These are phyloP conservation scores for Cutaneotrichosporon cavernicola DNA, from an alignment of 1,284 basidiomycete species.

Conservation along the genomic window DNA sequence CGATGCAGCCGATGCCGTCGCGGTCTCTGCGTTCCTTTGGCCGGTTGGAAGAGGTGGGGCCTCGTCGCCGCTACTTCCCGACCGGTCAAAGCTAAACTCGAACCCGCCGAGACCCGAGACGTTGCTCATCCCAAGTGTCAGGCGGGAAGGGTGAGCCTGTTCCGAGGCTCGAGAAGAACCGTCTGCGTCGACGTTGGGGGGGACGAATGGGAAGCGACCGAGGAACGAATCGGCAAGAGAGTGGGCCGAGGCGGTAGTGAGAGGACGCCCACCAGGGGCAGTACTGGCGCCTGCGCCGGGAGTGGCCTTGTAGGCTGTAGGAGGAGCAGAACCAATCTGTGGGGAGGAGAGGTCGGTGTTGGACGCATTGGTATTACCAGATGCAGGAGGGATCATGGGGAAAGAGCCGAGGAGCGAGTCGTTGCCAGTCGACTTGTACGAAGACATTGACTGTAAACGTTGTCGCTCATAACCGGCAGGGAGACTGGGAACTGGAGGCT, in stretches of 20 bases:
- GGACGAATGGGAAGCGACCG: slow-evolving; percentile 48
- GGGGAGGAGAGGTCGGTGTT: slow-evolving; percentile 1
- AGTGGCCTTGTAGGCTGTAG: slow-evolving; percentile 8
- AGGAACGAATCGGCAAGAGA: slow-evolving; percentile 48
- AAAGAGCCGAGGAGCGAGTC: slow-evolving; percentile 47
- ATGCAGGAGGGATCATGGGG: slow-evolving; percentile 47
- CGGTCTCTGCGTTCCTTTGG: not conserved
- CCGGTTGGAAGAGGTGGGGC: not conserved
- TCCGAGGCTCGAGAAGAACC: not conserved
- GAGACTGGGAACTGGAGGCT: slow-evolving; percentile 19
- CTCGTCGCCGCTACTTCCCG: slow-evolving; percentile 5
- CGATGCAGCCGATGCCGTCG: not conserved
- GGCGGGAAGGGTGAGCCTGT: slow-evolving; percentile 15
- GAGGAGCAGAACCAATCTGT: slow-evolving; percentile 7
- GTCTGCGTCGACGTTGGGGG: slow-evolving; percentile 37
- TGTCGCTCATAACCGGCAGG: slow-evolving; percentile 16
- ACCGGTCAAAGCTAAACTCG: slow-evolving; percentile 40
- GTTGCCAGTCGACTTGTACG: slow-evolving; percentile 37
- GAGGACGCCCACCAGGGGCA: slow-evolving; percentile 17
- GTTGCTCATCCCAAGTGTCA: slow-evolving; percentile 38
- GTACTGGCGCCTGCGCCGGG: slow-evolving; percentile 8
- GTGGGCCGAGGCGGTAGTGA: slow-evolving; percentile 31
- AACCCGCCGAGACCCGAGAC: slow-evolving; percentile 46
- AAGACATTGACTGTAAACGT: slow-evolving; percentile 30
- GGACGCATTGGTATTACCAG: slow-evolving; percentile 7